Base-by-base conservation (phyloP, 2,329 filamentous ascomycete genomes). In the Venturia effusa region DNA sequence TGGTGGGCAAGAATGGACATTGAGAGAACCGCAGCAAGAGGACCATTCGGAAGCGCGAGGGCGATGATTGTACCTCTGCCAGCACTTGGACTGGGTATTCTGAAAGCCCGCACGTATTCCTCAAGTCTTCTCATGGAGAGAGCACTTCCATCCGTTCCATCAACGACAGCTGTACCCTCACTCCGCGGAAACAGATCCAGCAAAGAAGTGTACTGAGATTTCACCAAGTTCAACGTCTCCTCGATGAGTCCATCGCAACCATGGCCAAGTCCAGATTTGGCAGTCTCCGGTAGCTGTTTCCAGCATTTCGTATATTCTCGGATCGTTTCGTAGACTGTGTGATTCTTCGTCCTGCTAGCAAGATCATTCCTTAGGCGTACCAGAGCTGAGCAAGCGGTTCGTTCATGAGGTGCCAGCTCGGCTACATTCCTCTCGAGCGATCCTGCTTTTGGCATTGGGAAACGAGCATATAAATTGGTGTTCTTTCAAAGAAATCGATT, bases 41-140 rank as follows among this genome's bases (percentile, higher is more conserved):
- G 79, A 3, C 82, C 81, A 67, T 84, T 84, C 0, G 81, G 80
- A 5, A 84, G 69, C 1, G 81, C 78, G 57, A 84, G 77, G 34
- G 78, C 80, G 11, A 83, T 75, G 15, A 80, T 73, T 2, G 79
- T 78, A 66, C 79, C 51, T 15, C n/a, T 79, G 27, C 43, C 62
- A 48, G 62, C 48, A 48, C 48, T 59, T n/a, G 57, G 62, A 55
- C 70, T 39, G 0, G 71, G 70, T 19, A 73, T 64, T 40, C 64
- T 63, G 64, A 74, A 74, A 32, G 67, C 63, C 17, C 64, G 61
- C n/a, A 74, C 66, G 34, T 68, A 69, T 15, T 61, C 61, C 17
- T 69, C 65, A 39, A 74, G 68, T 17, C 66, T 64, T 48, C 66
- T 63, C 66, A 73, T 72, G 24, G 61, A 67, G 17, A 70, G 63